Base-by-base conservation (phyloP, 2,329 filamentous ascomycete species). In the Hypoxylon sp. region DNA sequence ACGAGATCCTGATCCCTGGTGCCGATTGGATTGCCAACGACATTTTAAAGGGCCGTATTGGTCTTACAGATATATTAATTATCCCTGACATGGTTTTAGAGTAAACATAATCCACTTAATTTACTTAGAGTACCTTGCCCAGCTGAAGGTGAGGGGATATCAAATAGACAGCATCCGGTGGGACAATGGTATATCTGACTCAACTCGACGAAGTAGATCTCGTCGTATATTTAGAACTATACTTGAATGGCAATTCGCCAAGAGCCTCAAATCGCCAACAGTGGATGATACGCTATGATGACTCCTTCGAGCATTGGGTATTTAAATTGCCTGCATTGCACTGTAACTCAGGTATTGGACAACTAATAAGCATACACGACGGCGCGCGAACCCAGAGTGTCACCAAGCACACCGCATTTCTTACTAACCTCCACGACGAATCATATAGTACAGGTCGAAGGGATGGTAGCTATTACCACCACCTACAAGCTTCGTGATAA, bases 351-450 rank as follows among this genome's bases (percentile, higher is more conserved):
- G 7, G 2, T 22, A 44, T 44, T 44, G 40, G 17, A 11, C 40
- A 44, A 22, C 40, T 44, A 44, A 20, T 44, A 17, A 20, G 40
- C 17, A 20, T 44, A 44, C 40, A 44, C 40, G 40, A 44, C 14
- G 40, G 40, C 7, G 6, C 40, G 20, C 40, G 6, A 44, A 20
- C 40, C 17, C 40, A 44, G 40, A 44, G 40, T 22, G 40, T 11
- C 17, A n/a, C 40, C 13, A 44, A 44, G 40, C 40, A 22, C 40
- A 44, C 40, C 40, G 40, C 40, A 44, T 11, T 22, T 44, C 40
- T 44, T 44, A 44, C 40, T 22, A 42, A 42, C 40, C 40, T 22
- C 10, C 40, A 22, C 40, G 17, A 44, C 40, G 40, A 44, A 44
- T 44, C 40, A 44, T 44, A 44, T 44, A 44, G 17, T 10, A 44